These are phyloP conservation scores for Plasmodium gallinaceum DNA, from an alignment of 169 alveolate genomes.

Conservation along the genomic window DNA sequence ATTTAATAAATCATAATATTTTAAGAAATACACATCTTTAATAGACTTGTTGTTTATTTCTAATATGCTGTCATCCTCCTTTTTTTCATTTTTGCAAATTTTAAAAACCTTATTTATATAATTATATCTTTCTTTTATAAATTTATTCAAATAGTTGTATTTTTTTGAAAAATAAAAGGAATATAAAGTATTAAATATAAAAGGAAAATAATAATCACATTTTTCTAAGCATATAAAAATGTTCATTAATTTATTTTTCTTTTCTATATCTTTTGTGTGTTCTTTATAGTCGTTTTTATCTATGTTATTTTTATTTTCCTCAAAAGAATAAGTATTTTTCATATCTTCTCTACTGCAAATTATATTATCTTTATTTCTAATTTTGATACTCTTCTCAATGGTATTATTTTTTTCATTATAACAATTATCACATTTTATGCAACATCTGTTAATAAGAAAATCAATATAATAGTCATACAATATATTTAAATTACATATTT, in stretches of 20 bases:
- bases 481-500: slow-evolving; percentile 7
- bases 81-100: background rate
- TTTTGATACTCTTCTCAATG: background rate
- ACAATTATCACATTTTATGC: background rate
- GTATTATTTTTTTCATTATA: background rate
- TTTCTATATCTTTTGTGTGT: background rate
- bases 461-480: background rate
- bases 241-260: slow-evolving; percentile 20
- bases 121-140: slow-evolving; percentile 29
- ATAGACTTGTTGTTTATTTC: background rate
- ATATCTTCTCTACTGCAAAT: too few species aligned
- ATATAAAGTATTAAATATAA: slow-evolving; percentile 37
- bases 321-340: background rate
- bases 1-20: slow-evolving; percentile 12
- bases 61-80: background rate
- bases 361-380: background rate
- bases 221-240: slow-evolving; percentile 62
- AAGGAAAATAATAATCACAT: slow-evolving; percentile 63
- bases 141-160: slow-evolving; percentile 18
- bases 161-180: slow-evolving; percentile 11
- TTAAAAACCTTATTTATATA: slow-evolving; percentile 7
- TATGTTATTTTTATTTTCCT: background rate
- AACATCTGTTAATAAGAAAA: background rate
- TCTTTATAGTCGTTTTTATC: background rate
- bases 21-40: slow-evolving; percentile 8